Evolutionary conservation across 2,329 filamentous ascomycete genomes (phyloP).

Genomic region (Phaeosphaeriaceae sp.): DNA sequence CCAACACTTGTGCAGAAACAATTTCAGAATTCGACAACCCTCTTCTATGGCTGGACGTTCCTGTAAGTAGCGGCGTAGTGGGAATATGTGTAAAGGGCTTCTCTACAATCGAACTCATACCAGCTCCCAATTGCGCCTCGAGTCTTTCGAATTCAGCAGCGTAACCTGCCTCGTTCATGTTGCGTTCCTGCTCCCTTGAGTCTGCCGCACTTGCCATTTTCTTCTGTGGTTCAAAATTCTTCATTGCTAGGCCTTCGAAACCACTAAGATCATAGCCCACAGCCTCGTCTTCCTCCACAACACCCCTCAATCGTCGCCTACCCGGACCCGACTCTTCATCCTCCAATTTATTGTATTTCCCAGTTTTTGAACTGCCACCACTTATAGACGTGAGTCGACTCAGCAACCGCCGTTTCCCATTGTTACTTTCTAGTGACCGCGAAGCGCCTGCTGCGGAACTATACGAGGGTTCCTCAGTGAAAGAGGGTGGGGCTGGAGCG

Average conservation of each 20-base stretch:
- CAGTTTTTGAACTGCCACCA: conserved; percentile 19
- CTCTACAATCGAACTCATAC: conserved; percentile 45
- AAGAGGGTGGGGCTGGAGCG: conserved; percentile 41
- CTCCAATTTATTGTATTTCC: conserved; percentile 38
- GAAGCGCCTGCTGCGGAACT: conserved; percentile 24
- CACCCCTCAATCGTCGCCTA: conserved; percentile 19
- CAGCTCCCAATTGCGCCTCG: conserved; percentile 44
- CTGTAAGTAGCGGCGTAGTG: conserved; percentile 12
- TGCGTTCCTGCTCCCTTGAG: conserved; percentile 22
- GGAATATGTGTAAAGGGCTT: conserved; percentile 40
- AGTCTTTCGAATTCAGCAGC: conserved; percentile 45
- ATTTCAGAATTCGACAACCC: conserved; percentile 25
- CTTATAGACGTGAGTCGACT: conserved; percentile 40
- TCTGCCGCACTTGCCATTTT: conserved; percentile 17
- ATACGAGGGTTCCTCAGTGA: conserved; percentile 41
- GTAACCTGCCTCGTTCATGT: conserved; percentile 39
- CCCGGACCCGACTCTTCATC: conserved; percentile 36
- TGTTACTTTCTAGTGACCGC: conserved; percentile 22
- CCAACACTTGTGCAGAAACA: conserved; percentile 29
- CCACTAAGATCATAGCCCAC: conserved; percentile 38
- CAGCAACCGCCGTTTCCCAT: conserved; percentile 39
- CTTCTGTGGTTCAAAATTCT: conserved; percentile 22
- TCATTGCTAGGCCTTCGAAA: conserved; percentile 38
- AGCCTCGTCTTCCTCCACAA: conserved; percentile 42
- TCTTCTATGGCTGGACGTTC: conserved; percentile 27